Evolutionary conservation across 192 early-diverging fungal species (phyloP).

Genomic region (Podila epicladia): DNA sequence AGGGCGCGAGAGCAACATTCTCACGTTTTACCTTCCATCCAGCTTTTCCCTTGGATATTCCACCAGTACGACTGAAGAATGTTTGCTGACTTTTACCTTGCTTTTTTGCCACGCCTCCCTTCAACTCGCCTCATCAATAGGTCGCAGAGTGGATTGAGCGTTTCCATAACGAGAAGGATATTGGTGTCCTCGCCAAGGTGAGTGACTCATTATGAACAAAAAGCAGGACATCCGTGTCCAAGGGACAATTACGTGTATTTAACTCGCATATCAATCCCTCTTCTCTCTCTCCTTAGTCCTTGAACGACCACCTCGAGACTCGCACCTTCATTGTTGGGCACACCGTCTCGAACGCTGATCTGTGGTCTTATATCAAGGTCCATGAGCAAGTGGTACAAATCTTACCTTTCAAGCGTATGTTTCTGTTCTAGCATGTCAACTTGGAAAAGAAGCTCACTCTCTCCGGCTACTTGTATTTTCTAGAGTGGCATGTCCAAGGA

Average conservation of each 20-base stretch:
- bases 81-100: too few species aligned
- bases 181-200: conserved; percentile 45
- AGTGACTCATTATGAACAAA: conserved; percentile 1
- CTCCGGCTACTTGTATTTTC: conserved; percentile 13
- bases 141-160: conserved; percentile 45
- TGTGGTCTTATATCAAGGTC: conserved; percentile 73
- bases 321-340: conserved; percentile 76
- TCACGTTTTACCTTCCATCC: neutral
- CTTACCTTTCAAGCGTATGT: conserved; percentile 7
- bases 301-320: conserved; percentile 71
- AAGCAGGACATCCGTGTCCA: neutral
- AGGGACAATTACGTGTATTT: neutral
- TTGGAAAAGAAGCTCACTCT: too few species aligned
- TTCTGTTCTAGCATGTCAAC: neutral
- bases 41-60: neutral
- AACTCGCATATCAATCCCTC: too few species aligned
- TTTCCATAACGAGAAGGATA: conserved; percentile 30
- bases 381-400: conserved; percentile 61
- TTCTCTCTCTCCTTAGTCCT: conserved; percentile 32
- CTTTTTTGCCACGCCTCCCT: neutral
- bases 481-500: conserved; percentile 60
- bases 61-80: neutral
- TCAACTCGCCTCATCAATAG: conserved; percentile 6
- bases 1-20: neutral
- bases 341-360: conserved; percentile 70